A percentile compares a stretch with the other conserved stretches of the same genome.
phyloP scores from a whole-genome alignment of 2,329 filamentous ascomycete genomes.

The Pleomassaria siparia region DNA sequence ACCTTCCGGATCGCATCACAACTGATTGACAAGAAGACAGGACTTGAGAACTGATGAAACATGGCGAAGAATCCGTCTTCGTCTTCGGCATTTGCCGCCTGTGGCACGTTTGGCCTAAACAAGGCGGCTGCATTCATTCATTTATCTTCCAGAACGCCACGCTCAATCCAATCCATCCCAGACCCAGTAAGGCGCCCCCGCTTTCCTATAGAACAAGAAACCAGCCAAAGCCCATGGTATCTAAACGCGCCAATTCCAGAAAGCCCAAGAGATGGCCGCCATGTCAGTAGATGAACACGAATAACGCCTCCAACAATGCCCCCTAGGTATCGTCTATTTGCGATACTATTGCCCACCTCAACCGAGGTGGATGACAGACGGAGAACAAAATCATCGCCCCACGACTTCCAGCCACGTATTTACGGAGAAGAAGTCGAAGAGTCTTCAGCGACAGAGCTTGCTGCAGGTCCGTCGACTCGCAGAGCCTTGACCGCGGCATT shows the following conservation, averaged over 20 bases:
- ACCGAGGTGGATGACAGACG: not conserved
- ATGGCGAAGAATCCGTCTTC: not conserved
- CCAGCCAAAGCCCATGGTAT: slow-evolving; percentile 3
- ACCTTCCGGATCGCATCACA: not conserved
- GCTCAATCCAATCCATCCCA: not conserved
- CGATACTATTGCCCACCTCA: not conserved
- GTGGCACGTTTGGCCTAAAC: not conserved
- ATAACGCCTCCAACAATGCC: not conserved
- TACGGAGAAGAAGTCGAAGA: slow-evolving; percentile 32
- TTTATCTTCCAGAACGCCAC: not conserved
- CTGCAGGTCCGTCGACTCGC: slow-evolving; percentile 12
- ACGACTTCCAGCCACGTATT: too few relatives aligned
- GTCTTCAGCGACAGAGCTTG: slow-evolving; percentile 29
- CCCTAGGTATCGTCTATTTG: not conserved
- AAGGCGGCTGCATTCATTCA: not conserved
- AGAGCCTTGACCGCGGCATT: slow-evolving; percentile 63
- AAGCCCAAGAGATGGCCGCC: not conserved
- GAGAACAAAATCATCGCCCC: too few relatives aligned
- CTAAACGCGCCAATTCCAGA: not conserved
- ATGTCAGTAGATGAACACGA: not conserved
- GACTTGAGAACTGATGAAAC: not conserved
- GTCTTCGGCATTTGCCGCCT: not conserved
- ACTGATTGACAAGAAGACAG: not conserved
- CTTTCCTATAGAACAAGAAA: not conserved
- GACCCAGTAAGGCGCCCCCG: not conserved